Conservation (phyloP, 352 stramenopile species). For the Aphanomyces cochlioides region DNA sequence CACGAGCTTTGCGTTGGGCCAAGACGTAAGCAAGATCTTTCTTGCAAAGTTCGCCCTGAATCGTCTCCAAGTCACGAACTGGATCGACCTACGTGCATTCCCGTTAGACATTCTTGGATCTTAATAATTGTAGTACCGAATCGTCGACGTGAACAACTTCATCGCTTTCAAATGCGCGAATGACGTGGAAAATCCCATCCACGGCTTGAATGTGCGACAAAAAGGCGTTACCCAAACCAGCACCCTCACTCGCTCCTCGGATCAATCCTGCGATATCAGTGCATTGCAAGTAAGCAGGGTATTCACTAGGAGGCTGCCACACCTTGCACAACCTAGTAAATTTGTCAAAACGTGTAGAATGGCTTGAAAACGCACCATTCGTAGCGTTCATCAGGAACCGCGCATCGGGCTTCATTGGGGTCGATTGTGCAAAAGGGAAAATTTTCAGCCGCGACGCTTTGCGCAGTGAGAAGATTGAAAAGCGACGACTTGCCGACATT, state of each 20-base stretch:
- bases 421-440: constrained; percentile 33
- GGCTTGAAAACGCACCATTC: constrained; percentile 25
- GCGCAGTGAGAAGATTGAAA: constrained; percentile 84
- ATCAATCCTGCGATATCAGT: constrained; percentile 45
- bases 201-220: constrained; percentile 42
- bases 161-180: constrained; percentile 39
- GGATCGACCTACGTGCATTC: constrained; percentile 56
- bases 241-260: constrained; percentile 35
- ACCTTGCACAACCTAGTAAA: constrained; percentile 28
- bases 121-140: constrained; percentile 27
- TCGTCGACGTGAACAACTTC: constrained; percentile 42
- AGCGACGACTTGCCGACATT: constrained; percentile 94
- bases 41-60: constrained; percentile 74
- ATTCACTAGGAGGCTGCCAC: constrained; percentile 28
- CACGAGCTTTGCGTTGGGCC: constrained; percentile 31
- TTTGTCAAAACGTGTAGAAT: not conserved
- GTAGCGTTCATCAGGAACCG: constrained; percentile 30
- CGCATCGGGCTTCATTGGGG: constrained; percentile 26
- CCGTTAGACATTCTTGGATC: too few species aligned
- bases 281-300: constrained; percentile 36
- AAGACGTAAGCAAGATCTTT: constrained; percentile 30
- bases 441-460: constrained; percentile 29
- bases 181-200: constrained; percentile 40
- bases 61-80: constrained; percentile 86
- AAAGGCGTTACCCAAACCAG: constrained; percentile 44